Conservation (phyloP, 148 eudicot species). For the Vaccinium corymbosum region DNA sequence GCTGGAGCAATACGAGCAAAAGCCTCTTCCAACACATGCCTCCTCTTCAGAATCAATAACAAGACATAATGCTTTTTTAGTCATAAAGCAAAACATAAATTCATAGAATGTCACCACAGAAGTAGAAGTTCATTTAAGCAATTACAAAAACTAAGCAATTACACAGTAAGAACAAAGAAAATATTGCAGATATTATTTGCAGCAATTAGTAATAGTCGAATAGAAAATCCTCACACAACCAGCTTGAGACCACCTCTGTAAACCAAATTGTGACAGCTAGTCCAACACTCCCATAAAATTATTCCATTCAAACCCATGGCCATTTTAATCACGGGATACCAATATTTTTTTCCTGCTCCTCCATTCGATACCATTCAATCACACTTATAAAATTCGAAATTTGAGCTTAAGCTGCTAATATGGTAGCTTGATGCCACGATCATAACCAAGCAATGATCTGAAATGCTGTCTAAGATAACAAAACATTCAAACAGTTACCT, state of each 20-base stretch:
- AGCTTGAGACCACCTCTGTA: neutral
- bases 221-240: neutral
- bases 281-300: no score
- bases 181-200: neutral
- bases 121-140: neutral
- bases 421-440: neutral
- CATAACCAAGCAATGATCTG: neutral
- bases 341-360: no score
- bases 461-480: slow-evolving; percentile 5
- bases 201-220: neutral
- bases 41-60: slow-evolving; percentile 45
- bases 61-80: slow-evolving; percentile 6
- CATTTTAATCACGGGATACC: no score
- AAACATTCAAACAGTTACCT: slow-evolving; percentile 30
- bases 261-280: no score
- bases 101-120: slow-evolving; percentile 2
- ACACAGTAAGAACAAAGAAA: neutral
- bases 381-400: no score
- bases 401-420: neutral
- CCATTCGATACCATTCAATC: no score
- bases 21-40: slow-evolving; percentile 68
- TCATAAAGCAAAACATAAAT: neutral
- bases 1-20: slow-evolving; percentile 89
- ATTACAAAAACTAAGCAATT: slow-evolving; percentile 1
- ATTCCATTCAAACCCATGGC: no score